Base-by-base conservation (phyloP, 2,329 filamentous ascomycete species). In the Nemania diffusa region DNA sequence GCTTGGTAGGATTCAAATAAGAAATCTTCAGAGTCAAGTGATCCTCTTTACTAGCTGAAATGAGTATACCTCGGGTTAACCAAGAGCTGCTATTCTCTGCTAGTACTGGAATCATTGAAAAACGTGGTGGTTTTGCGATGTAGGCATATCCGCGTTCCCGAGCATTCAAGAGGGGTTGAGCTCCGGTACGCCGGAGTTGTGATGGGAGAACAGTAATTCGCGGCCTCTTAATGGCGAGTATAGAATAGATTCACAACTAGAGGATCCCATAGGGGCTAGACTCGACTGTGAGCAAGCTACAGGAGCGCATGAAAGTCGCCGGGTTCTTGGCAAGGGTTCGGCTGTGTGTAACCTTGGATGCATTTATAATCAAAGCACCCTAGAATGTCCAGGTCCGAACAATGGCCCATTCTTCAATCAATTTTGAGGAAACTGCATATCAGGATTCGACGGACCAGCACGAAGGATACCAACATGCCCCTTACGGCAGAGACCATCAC, bases 401-500 rank as follows among this genome's bases (percentile, higher is more conserved):
- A 17, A 53, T 13, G 3, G 9, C 22, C 24, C 22, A 8, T 32
- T 50, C 17, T 26, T 51, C 11, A 40, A 24, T 26, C 26, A 26
- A 27, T 15, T 50, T 27, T 22, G 50, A 34, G 26, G 9, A 56
- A 17, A 22, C n/a, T 42, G 6, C 24, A 15, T 57, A 1, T 20
- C 7, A 29, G 9, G 15, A 17, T 27, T 64, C 24, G 46, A 51
- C 40, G 24, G 44, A 48, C 20, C 7, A 26, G 17, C 20, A n/a
- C 50, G 26, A 3, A 17, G 40, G 26, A 44, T 26, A n/a, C n/a
- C n/a, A 61, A 57, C 11, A 75, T 75, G 73, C 40, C 64, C 2
- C 61, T 75, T 46, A 64, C 71, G 13, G 55, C 26, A 56, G 62
- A 71, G 42, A 67, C 72, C 24, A 29, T 67, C 27, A 2, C 57